These are phyloP conservation scores for Aspergillus avenaceus DNA, from an alignment of 495 filamentous ascomycete genomes.

Conservation along the genomic window DNA sequence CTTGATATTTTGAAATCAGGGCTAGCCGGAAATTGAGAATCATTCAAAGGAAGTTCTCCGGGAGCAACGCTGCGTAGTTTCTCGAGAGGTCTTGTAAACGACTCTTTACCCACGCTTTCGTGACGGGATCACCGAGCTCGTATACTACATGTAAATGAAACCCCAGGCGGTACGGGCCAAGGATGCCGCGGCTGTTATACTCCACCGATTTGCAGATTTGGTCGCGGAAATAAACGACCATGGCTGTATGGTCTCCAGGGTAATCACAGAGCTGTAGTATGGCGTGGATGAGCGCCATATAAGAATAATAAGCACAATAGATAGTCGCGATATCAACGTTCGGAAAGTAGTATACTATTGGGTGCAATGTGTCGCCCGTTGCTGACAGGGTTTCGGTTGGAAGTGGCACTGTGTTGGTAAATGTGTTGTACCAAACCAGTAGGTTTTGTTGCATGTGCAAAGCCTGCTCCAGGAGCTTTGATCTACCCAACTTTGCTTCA, in stretches of 20 bases:
- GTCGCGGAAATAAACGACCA: conserved; percentile 27
- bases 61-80: conserved; percentile 21
- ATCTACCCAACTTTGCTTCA: conserved; percentile 10
- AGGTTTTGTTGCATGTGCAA: conserved; percentile 23
- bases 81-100: conserved; percentile 25
- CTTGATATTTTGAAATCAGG: too few species aligned
- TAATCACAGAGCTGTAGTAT: conserved; percentile 21
- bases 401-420: conserved; percentile 14
- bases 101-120: conserved; percentile 24
- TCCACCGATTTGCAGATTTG: conserved; percentile 35
- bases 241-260: conserved; percentile 24
- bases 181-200: conserved; percentile 23
- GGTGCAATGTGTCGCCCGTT: conserved; percentile 19
- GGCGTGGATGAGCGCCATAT: conserved; percentile 31
- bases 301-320: conserved; percentile 30
- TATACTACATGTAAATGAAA: conserved; percentile 29
- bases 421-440: conserved; percentile 23
- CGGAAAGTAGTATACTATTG: conserved; percentile 21
- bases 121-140: conserved; percentile 24
- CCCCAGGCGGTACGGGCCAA: conserved; percentile 30
- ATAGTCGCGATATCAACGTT: conserved; percentile 23
- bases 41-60: conserved; percentile 15
- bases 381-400: conserved; percentile 20
- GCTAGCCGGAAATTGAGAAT: too few species aligned
- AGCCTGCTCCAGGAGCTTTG: conserved; percentile 14